phyloP scores from a whole-genome alignment of 1,139 yeast species.

The Diutina pseudorugosa region DNA sequence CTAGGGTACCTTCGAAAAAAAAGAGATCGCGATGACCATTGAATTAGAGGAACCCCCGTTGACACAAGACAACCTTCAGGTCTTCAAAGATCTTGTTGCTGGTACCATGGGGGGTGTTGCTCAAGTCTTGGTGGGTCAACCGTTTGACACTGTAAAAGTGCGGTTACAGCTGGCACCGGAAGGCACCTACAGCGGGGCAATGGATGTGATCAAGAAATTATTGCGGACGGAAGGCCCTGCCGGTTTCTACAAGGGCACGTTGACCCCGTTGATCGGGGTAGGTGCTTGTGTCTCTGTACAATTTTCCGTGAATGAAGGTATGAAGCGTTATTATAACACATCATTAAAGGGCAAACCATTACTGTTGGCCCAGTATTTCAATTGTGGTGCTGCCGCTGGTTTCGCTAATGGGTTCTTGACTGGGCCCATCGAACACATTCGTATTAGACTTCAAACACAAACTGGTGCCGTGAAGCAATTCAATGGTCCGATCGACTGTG shows the following conservation, averaged over 20 bases:
- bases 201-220: slow-evolving; percentile 63
- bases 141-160: slow-evolving; percentile 90
- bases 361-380: slow-evolving; percentile 49
- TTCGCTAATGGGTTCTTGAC: slow-evolving; percentile 80
- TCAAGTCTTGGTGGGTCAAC: slow-evolving; percentile 92
- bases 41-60: slow-evolving; percentile 38
- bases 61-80: slow-evolving; percentile 35
- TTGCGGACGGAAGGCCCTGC: slow-evolving; percentile 61
- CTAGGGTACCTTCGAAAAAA: neutral
- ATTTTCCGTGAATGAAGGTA: slow-evolving; percentile 78
- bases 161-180: slow-evolving; percentile 77
- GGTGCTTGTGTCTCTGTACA: slow-evolving; percentile 78
- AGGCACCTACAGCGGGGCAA: slow-evolving; percentile 62
- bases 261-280: slow-evolving; percentile 74
- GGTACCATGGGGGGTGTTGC: slow-evolving; percentile 94
- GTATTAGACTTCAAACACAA: slow-evolving; percentile 85
- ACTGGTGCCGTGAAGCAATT: slow-evolving; percentile 32
- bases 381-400: slow-evolving; percentile 83
- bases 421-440: slow-evolving; percentile 84
- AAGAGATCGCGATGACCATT: slow-evolving; percentile 18
- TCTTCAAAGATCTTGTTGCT: slow-evolving; percentile 69
- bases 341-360: slow-evolving; percentile 28
- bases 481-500: slow-evolving; percentile 74
- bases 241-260: slow-evolving; percentile 85
- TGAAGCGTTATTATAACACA: slow-evolving; percentile 63